Percentiles rank a stretch among this genome's conserved stretches.
Evolutionary conservation across 148 eudicot species (phyloP).

Genomic region (Vaccinium myrtillus): DNA sequence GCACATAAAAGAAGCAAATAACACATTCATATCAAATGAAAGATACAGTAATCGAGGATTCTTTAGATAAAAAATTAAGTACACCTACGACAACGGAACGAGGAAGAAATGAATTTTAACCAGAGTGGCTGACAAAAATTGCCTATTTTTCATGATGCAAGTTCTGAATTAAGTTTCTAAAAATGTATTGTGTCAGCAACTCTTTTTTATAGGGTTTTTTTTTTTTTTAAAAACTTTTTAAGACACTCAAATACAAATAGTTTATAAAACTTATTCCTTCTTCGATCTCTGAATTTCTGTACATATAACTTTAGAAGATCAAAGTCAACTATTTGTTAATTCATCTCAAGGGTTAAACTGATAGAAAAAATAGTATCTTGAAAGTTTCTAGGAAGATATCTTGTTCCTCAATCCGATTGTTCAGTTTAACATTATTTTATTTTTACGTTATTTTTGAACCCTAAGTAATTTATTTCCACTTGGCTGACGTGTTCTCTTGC

Average conservation of each 20-base stretch:
- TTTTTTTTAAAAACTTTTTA: neutral
- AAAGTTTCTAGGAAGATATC: slow-evolving; percentile 1
- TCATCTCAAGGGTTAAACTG: neutral
- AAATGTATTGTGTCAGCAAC: neutral
- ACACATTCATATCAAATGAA: too few relatives aligned
- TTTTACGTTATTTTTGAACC: neutral
- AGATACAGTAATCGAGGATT: too few relatives aligned
- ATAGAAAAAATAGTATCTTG: neutral
- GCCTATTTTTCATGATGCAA: too few relatives aligned
- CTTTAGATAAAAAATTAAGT: too few relatives aligned
- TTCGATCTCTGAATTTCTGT: neutral
- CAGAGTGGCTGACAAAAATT: too few relatives aligned
- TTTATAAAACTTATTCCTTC: neutral
- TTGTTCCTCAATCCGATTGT: neutral
- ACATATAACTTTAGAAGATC: neutral
- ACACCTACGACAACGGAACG: too few relatives aligned
- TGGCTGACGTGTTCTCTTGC: neutral
- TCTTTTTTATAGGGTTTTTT: neutral
- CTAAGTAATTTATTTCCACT: neutral
- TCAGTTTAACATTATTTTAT: neutral
- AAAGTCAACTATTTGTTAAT: neutral
- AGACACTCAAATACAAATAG: neutral
- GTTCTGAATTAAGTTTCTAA: neutral
- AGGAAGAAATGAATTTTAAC: too few relatives aligned
- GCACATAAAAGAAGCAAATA: too few relatives aligned